Percentiles rank a stretch among this genome's conserved stretches.
These are phyloP conservation scores for Agaricales sp. DNA, from an alignment of 1,284 basidiomycete genomes.

Conservation along the genomic window DNA sequence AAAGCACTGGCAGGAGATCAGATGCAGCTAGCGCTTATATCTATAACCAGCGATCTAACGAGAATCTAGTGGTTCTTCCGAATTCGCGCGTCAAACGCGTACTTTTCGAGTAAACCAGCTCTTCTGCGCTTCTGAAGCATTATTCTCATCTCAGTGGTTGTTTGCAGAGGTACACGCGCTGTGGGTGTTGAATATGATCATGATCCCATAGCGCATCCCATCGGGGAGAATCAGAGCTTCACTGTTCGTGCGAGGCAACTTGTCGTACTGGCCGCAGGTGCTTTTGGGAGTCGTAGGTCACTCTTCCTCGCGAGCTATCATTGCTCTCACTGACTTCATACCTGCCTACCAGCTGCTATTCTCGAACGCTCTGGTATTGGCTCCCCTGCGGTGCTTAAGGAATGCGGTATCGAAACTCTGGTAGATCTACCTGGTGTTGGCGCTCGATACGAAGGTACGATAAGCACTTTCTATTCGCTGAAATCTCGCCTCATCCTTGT, in stretches of 20 bases:
- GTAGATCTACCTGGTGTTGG: slow-evolving; percentile 1
- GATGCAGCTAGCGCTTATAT: slow-evolving; percentile 48
- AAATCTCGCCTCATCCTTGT: background rate
- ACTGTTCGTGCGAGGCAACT: slow-evolving; percentile 29
- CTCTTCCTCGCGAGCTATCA: background rate
- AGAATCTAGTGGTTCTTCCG: slow-evolving; percentile 30
- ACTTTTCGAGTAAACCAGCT: slow-evolving; percentile 32
- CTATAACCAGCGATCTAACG: slow-evolving; percentile 35
- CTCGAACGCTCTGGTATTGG: background rate
- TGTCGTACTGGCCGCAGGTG: slow-evolving; percentile 39
- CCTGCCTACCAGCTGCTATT: background rate
- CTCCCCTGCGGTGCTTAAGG: slow-evolving; percentile 10
- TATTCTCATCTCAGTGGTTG: too few species aligned
- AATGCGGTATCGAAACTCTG: slow-evolving; percentile 2
- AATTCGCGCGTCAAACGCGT: slow-evolving; percentile 33
- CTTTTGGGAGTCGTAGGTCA: slow-evolving; percentile 31
- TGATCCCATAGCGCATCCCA: slow-evolving; percentile 23
- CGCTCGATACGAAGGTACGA: background rate
- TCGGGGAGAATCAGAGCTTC: slow-evolving; percentile 12
- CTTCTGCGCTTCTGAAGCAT: background rate
- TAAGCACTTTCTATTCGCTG: background rate
- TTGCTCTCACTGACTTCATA: background rate
- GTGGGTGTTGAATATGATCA: slow-evolving; percentile 45
- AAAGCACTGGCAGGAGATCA: slow-evolving; percentile 40
- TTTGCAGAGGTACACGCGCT: slow-evolving; percentile 35